Base-by-base conservation (phyloP, 2,329 filamentous ascomycete genomes). In the Phoma sp. region DNA sequence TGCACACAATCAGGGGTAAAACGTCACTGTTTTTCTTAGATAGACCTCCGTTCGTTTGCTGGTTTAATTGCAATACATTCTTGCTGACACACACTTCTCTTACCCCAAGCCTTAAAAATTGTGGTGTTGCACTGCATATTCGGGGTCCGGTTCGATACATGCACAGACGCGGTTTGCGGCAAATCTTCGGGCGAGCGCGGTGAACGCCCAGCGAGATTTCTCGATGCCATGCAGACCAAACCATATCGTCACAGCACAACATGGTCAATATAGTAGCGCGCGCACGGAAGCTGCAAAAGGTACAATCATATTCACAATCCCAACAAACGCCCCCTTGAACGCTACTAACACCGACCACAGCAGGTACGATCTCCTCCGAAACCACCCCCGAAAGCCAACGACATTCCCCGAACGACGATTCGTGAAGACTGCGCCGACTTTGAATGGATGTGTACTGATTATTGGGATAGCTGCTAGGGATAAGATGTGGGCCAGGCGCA, bases 401-500 rank as follows among this genome's bases (percentile, higher is more conserved):
- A 20, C 15, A 7, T 12, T 28, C 4, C 25, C 9, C 30, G 21
- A 20, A 6, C 9, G 3, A 29, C 28, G 28, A 11, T 29, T 11
- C 28, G 28, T 11, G 7, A 11, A 25, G 15, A 38, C 5, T 15
- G 1, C 9, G 7, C 20, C 4, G 11, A 12, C 32, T 2, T n/a
- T 3, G 2, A 6, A 14, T 20, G 30, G 14, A 28, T 14, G 7
- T 34, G 9, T 14, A 15, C 51, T 54, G 34, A 54, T 28, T 18
- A 4, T 21, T 2, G n/a, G 2, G 7, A 45, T 57, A 95, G 89
- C 80, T 96, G 45, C 82, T 95, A 60, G 80, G 82, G 69, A 81
- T 98, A 76, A 87, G 89, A 72, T 82, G 89, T 73, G 95, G 93
- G 54, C 88, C 90, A 25, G 95, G 93, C 51, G 92, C 95, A 36